Evolutionary conservation across 225 moss, liverwort and hornwort genomes (phyloP), one percentile per base, ranked within the genome.

Genomic region (Neckera pumila): DNA sequence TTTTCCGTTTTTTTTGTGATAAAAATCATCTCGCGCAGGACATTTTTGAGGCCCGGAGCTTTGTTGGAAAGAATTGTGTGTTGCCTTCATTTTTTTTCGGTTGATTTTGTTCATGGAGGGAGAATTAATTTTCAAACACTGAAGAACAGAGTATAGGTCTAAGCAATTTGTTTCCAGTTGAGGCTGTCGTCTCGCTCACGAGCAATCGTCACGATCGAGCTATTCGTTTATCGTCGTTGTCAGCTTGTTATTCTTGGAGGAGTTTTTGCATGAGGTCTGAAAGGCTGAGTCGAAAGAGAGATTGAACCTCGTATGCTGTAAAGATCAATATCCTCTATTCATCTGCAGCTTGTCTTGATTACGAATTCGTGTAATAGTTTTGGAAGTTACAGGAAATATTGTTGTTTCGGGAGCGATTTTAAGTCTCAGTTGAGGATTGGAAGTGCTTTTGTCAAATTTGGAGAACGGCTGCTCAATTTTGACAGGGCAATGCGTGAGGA

Each of bases 221-320:
- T 73, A 26, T 26, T 61, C 70, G 25, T 89, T 51, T 56, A 70
- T 76, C 43, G 84, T 60, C 54, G 26, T 62, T 57, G 60, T 79
- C 36, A 84, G 79, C 65, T 74, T 79, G 87, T 76, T 87, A 79
- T 85, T 89, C 86, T 91, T 87, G 87, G 43, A 83, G 79, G 36
- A 62, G 31, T 82, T 87, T 85, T 86, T 90, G 51, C 62, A 36
- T 59, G 80, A 80, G 61, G 14, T 59, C 58, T 80, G 31, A 59
- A 22, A 47, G 76, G 21, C 43, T 63, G 45, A 70, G 31, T 81
- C 30, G 76, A 53, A 45, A 85, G 79, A 27, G 67, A 86, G 60
- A n/a, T n/a, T n/a, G n/a, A 59, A 86, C 58, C 18, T 47, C 31
- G 47, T 74, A 18, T 70, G 69, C 45, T 84, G 79, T 71, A 21